Conservation (phyloP, 2,329 filamentous ascomycete genomes). For the Xylariaceae sp. region DNA sequence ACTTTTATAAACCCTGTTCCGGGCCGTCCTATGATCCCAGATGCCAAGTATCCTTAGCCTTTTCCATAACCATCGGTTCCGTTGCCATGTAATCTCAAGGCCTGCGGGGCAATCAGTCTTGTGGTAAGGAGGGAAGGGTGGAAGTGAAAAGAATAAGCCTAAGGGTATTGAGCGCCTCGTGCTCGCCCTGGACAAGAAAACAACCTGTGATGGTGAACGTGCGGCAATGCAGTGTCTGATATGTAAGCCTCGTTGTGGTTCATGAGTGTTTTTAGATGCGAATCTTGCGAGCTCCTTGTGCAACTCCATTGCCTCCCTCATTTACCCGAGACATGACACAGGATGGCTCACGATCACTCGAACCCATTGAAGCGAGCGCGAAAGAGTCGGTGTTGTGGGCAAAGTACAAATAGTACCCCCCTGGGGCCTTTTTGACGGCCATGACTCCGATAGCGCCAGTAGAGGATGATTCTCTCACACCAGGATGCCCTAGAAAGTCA, state of each 20-base stretch:
- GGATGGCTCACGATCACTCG: constrained; percentile 72
- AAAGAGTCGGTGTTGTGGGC: constrained; percentile 93
- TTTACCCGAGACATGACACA: constrained; percentile 86
- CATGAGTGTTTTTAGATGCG: constrained; percentile 29
- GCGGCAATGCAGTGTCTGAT: too few relatives aligned
- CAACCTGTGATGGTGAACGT: too few relatives aligned
- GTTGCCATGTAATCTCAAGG: too few relatives aligned
- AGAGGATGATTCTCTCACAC: constrained; percentile 79
- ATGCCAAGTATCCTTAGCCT: too few relatives aligned
- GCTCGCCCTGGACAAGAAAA: too few relatives aligned
- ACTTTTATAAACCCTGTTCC: too few relatives aligned
- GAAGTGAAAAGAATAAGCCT: background rate
- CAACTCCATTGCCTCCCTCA: constrained; percentile 55
- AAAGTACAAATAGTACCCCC: constrained; percentile 85
- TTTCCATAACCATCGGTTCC: too few relatives aligned
- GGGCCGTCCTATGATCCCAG: too few relatives aligned
- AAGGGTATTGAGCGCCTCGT: constrained; percentile 1
- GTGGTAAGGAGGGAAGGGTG: too few relatives aligned
- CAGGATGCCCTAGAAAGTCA: constrained; percentile 94
- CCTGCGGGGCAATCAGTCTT: too few relatives aligned
- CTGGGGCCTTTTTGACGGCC: constrained; percentile 80
- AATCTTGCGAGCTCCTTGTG: constrained; percentile 61
- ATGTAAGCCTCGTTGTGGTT: background rate
- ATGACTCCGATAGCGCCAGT: constrained; percentile 90
- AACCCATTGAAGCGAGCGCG: constrained; percentile 88